These are phyloP conservation scores for Xylaria sp. DNA, from an alignment of 2,329 filamentous ascomycete species.

Conservation along the genomic window DNA sequence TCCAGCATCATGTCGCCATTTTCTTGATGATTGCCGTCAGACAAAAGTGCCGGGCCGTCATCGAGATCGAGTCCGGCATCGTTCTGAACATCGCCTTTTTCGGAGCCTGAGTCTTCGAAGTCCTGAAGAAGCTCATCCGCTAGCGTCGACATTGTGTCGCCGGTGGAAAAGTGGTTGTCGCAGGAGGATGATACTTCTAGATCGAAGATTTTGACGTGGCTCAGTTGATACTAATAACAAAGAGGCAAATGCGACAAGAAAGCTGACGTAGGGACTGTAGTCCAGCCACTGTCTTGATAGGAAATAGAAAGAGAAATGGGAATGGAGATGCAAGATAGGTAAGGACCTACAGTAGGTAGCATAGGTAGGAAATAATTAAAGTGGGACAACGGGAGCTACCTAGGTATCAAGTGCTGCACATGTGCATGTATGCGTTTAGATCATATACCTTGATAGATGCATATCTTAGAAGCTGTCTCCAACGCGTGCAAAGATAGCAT, in stretches of 20 bases:
- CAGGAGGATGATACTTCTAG: neutral
- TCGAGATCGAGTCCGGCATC: conserved; percentile 58
- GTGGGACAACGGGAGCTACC: conserved; percentile 26
- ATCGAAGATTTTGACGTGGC: neutral
- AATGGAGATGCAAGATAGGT: neutral
- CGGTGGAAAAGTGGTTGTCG: neutral
- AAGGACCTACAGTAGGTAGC: too few species aligned
- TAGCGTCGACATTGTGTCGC: conserved; percentile 79
- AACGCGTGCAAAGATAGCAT: neutral
- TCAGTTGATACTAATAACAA: neutral
- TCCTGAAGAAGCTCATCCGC: conserved; percentile 93
- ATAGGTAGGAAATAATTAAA: conserved; percentile 31
- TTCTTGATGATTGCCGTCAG: conserved; percentile 49
- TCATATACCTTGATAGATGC: too few species aligned
- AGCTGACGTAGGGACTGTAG: neutral
- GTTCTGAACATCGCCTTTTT: conserved; percentile 71
- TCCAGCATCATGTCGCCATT: conserved; percentile 67
- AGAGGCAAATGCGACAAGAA: conserved; percentile 15
- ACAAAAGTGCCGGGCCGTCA: conserved; percentile 54
- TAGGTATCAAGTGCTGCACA: neutral
- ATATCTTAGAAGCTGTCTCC: too few species aligned
- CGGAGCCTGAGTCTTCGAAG: conserved; percentile 86
- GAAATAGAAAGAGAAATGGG: neutral
- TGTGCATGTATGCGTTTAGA: too few species aligned
- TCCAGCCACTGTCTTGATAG: too few species aligned